Evolutionary conservation across 2,329 filamentous ascomycete species (phyloP), one percentile per base, ranked within the genome.

Genomic region (Cordyceps fumosorosea): DNA sequence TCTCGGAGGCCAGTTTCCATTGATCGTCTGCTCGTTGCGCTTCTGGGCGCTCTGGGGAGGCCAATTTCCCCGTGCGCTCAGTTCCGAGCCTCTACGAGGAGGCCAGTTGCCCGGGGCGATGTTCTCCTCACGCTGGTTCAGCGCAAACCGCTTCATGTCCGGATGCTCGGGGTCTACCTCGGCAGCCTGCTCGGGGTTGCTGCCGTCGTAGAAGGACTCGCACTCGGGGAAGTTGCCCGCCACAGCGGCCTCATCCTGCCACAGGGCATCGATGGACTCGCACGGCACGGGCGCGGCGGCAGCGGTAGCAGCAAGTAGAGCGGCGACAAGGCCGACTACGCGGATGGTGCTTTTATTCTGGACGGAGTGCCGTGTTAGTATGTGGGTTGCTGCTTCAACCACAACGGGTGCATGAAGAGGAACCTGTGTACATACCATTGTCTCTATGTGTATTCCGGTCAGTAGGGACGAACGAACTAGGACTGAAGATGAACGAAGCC

Each of bases 291-390:
- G 40, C 11, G 42, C 44, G 18, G 51, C 52, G 11, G 32, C 5
- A n/a, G 52, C 52, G 4, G 34, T 51, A 6, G 59, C 45, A 24
- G 34, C 45, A 29, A 62, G 20, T 10, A 62, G 32, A 8, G 52
- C 45, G 52, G 59, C 45, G 32, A 40, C 52, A 10, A 62, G 22
- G 45, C 52, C 52, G 34, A 56, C 44, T 40, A 44, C 5, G n/a
- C 59, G 58, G 51, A 61, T 51, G 3, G 32, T 62, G 34, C 24
- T 56, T 42, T 55, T 50, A 55, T 60, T 29, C 58, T 60, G 2
- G 5, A 20, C n/a, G 1, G 5, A 40, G n/a, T 22, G 11, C 7
- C 6, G 12, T 3, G 29, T 60, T 40, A 60, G 14, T 37, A 37
- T 29, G 29, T 29, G 29, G 29, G 29, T 7, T 29, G 29, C 34